Evolutionary conservation across 179 eudicot genomes (phyloP).

Genomic region (Corrigiola litoralis): DNA sequence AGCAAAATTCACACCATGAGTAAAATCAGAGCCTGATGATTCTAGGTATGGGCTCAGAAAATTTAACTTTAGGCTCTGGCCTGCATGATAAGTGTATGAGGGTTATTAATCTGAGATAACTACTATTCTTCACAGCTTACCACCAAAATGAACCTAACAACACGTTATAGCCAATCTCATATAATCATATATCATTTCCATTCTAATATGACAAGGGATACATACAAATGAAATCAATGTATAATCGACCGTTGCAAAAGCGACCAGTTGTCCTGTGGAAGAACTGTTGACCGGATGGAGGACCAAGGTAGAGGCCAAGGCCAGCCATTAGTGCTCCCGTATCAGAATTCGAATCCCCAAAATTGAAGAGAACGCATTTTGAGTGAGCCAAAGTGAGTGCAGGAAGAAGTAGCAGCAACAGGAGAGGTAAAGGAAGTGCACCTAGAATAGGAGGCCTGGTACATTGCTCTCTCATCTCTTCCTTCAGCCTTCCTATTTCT

Average conservation of each 20-base stretch:
- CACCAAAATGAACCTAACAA: background rate
- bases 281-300: conserved; percentile 37
- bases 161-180: no score
- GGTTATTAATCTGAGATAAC: background rate
- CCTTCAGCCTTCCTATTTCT: background rate
- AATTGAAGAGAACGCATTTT: conserved; percentile 32
- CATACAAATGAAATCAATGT: conserved; percentile 35
- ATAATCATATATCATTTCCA: background rate
- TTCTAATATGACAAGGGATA: background rate
- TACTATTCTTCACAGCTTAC: background rate
- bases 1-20: conserved; percentile 33
- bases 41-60: conserved; percentile 30
- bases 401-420: conserved; percentile 9
- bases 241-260: conserved; percentile 34
- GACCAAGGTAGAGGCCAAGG: conserved; percentile 36
- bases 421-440: conserved; percentile 1
- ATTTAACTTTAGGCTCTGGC: conserved; percentile 26
- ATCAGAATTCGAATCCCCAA: conserved; percentile 37
- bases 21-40: conserved; percentile 30
- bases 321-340: conserved; percentile 33
- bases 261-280: conserved; percentile 35
- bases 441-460: background rate
- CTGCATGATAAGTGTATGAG: conserved; percentile 10
- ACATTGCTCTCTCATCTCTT: conserved; percentile 18
- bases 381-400: conserved; percentile 16